Base-by-base conservation (phyloP, 371 early-diverging fungal species). In the Batkoa obscura region DNA sequence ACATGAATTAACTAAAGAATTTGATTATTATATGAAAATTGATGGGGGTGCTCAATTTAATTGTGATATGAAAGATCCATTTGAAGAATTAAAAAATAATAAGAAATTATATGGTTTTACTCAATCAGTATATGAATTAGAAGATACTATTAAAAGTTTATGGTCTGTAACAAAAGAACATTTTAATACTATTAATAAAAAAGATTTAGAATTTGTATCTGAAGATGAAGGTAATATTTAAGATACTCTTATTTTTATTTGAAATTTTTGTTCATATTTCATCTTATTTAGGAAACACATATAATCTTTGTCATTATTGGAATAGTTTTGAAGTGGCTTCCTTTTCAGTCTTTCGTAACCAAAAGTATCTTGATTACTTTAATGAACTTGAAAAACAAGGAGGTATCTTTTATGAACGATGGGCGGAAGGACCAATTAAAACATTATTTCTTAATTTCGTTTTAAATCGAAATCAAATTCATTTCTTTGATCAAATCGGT, bases 1-100 rank as follows among this genome's bases (percentile, higher is more conserved):
- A 60, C 92, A 95, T 64, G 83, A 80, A 30, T 62, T 86, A 8
- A 62, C 91, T 58, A 64, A 74, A 17, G 67, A 76, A 33, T 87
- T 79, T 55, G 87, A 93, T 45, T 96, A 81, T 65, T 98, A 94
- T 67, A 96, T 97, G 96, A 69, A 94, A 5, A 73, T 96, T 12
- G 95, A 94, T 65, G 95, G 95, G 0, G 81, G 75, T 46, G 87
- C 89, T 23, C 64, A 79, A 59, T 89, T 85, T 60, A 72, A 65
- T 50, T 96, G 95, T 63, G 80, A 89, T 58, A 75, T 96, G 23
- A 79, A 78, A 57, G 96, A 96, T 65, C 90, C 90, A 1, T 95
- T 96, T 64, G 65, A 76, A 56, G 89, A 69, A 58, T 85, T 89
- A 83, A 69, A 79, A 60, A 70, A 83, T 50, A 83, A 83, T 61